phyloP scores from a whole-genome alignment of 2,329 filamentous ascomycete genomes.

The Aspergillus fischeri region DNA sequence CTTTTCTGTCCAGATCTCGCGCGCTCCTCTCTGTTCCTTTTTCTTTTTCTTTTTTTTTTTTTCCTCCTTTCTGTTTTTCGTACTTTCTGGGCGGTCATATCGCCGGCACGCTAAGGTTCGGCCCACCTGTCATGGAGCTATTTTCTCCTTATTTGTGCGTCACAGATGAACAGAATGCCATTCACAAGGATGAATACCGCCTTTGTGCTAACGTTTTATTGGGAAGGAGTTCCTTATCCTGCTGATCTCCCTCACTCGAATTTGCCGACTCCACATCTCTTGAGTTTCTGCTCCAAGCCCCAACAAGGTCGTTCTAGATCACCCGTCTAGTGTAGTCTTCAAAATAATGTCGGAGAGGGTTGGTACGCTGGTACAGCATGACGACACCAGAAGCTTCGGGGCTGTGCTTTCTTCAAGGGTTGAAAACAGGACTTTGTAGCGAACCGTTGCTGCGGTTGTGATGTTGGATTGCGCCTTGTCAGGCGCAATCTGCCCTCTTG shows the following conservation, averaged over 20 bases:
- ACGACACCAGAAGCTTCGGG: not conserved
- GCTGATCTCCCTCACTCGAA: not conserved
- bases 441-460: not conserved
- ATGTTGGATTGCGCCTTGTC: not conserved
- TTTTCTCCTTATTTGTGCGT: not conserved
- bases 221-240: not conserved
- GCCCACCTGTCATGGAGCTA: not conserved
- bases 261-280: not conserved
- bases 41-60: not conserved
- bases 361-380: not conserved
- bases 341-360: not conserved
- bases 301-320: not conserved
- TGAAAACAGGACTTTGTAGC: not conserved
- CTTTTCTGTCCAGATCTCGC: not conserved
- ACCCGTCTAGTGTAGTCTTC: not conserved
- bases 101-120: not conserved
- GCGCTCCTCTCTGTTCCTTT: not conserved
- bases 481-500: not conserved
- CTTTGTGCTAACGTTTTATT: too few relatives aligned
- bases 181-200: not conserved
- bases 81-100: not conserved
- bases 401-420: not conserved
- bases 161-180: not conserved
- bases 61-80: not conserved
- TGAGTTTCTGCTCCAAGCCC: not conserved